A percentile compares a stretch with the other conserved stretches of the same genome.
Evolutionary conservation across 805 yeast species (phyloP).

Genomic region (Candida michaelii): DNA sequence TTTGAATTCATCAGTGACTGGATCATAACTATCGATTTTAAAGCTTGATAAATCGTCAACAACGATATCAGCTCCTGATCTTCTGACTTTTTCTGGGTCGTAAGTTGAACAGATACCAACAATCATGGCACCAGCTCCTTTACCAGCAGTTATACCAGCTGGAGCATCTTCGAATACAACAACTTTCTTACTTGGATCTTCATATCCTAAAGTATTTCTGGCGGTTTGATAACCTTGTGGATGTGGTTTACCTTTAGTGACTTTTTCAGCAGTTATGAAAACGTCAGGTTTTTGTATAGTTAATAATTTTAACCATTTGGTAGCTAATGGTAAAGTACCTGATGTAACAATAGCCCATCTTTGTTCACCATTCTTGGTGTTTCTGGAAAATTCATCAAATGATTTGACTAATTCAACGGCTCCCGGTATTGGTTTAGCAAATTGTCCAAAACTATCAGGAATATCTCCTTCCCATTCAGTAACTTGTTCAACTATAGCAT

Average conservation of each 20-base stretch:
- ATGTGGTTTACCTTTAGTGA: constrained; percentile 78
- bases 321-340: constrained; percentile 75
- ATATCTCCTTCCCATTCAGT: constrained; percentile 68
- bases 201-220: constrained; percentile 45
- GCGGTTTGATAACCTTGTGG: constrained; percentile 79
- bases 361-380: constrained; percentile 42
- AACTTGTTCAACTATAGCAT: constrained; percentile 64
- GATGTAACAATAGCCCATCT: constrained; percentile 89
- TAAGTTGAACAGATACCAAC: constrained; percentile 84
- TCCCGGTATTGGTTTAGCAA: constrained; percentile 76
- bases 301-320: constrained; percentile 73
- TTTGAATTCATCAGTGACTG: constrained; percentile 44
- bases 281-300: constrained; percentile 61
- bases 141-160: constrained; percentile 83
- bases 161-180: constrained; percentile 89
- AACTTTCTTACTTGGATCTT: constrained; percentile 33
- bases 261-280: constrained; percentile 82
- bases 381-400: constrained; percentile 49
- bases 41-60: constrained; percentile 70
- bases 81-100: constrained; percentile 64
- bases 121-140: constrained; percentile 77
- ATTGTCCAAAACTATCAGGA: constrained; percentile 69
- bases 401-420: constrained; percentile 60
- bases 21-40: constrained; percentile 53
- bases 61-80: constrained; percentile 79